These are phyloP conservation scores for Wilhelminamyces savonicus DNA, from an alignment of 805 yeast genomes.

Conservation along the genomic window DNA sequence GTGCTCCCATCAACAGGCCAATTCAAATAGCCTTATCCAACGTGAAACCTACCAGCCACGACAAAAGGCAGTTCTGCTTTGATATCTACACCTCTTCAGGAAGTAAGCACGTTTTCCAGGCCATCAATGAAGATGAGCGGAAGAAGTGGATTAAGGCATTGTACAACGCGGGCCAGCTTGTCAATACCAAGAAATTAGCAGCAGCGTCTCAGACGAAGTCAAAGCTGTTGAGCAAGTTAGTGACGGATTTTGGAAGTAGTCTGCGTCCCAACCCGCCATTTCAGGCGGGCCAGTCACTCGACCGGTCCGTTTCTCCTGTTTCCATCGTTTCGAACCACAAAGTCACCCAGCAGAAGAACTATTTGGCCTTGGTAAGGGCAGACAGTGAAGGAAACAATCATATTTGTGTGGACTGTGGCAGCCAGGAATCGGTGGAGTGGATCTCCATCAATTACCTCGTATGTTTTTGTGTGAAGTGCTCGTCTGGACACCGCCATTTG, in stretches of 20 bases:
- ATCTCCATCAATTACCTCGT: constrained; percentile 69
- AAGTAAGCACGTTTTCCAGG: constrained; percentile 65
- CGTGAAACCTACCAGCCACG: constrained; percentile 43
- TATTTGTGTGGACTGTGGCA: constrained; percentile 76
- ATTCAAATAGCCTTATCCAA: constrained; percentile 66
- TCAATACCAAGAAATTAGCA: constrained; percentile 16
- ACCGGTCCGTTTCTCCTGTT: constrained; percentile 23
- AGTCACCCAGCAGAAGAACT: constrained; percentile 20
- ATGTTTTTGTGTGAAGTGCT: constrained; percentile 75
- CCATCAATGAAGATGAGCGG: constrained; percentile 61
- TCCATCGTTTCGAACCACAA: too few species aligned
- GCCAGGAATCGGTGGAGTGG: constrained; percentile 71
- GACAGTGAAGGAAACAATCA: constrained; percentile 47
- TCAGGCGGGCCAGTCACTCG: not conserved
- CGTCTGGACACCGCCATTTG: constrained; percentile 81
- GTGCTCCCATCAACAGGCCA: constrained; percentile 55
- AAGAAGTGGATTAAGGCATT: constrained; percentile 63
- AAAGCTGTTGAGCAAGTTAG: constrained; percentile 2
- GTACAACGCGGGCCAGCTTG: constrained; percentile 49
- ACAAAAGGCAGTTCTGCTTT: constrained; percentile 55
- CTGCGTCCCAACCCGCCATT: too few species aligned
- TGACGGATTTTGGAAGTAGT: constrained; percentile 3
- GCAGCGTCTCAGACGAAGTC: constrained; percentile 5
- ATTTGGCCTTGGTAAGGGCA: constrained; percentile 32
- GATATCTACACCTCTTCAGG: constrained; percentile 70